Evolutionary conservation across 768 basidiomycete species (phyloP).

Genomic region (Cyclocybe cylindracea): DNA sequence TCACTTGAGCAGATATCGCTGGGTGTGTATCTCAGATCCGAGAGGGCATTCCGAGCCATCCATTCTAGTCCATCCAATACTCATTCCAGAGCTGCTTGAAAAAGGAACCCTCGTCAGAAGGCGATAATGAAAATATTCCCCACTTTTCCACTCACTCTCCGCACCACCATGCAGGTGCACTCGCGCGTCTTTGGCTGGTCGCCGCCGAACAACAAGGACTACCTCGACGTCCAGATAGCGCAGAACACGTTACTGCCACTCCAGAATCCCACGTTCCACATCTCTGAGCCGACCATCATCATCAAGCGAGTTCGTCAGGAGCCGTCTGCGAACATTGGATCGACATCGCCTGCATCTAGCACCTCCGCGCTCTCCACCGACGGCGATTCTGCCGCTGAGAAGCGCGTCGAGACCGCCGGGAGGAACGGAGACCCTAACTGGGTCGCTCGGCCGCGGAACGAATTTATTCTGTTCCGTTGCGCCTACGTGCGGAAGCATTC

Average conservation of each 20-base stretch:
- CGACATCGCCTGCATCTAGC: constrained; percentile 19
- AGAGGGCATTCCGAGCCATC: constrained; percentile 6
- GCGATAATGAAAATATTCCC: constrained; percentile 6
- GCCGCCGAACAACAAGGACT: constrained; percentile 27
- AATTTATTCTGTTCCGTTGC: constrained; percentile 75
- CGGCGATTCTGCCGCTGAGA: constrained; percentile 12
- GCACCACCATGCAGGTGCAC: constrained; percentile 17
- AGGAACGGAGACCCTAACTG: constrained; percentile 49
- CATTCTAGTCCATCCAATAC: constrained; percentile 11
- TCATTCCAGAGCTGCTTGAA: constrained; percentile 10
- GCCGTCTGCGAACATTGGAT: constrained; percentile 10
- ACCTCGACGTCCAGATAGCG: constrained; percentile 22
- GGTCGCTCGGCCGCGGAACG: constrained; percentile 68
- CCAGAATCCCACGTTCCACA: constrained; percentile 23
- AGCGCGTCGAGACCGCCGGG: constrained; percentile 12
- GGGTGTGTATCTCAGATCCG: constrained; percentile 15
- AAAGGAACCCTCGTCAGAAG: constrained; percentile 2
- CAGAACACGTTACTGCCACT: constrained; percentile 14
- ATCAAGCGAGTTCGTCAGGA: constrained; percentile 7
- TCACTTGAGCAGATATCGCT: constrained; percentile 13
- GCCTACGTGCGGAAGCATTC: constrained; percentile 54
- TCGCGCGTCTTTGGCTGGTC: constrained; percentile 32
- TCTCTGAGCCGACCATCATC: constrained; percentile 19
- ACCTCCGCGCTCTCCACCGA: constrained; percentile 25
- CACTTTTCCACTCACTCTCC: constrained; percentile 1